Percentiles rank a stretch among this genome's conserved stretches.
Conservation (phyloP, 441 rosid genomes). For the Kokia cookei region DNA sequence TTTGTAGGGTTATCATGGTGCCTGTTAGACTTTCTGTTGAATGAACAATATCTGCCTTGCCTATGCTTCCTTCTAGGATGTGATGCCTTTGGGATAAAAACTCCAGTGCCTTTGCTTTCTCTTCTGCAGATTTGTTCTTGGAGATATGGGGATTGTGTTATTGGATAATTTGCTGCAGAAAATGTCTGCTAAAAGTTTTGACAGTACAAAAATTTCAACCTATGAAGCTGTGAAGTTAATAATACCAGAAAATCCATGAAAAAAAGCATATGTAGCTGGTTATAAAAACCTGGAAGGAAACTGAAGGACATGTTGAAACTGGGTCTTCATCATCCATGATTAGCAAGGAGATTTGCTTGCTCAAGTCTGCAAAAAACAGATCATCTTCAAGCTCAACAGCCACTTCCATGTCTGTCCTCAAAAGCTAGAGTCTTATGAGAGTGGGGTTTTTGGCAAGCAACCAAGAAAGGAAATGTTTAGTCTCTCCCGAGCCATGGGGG, state of each 20-base stretch:
- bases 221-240: not conserved
- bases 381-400: conserved; percentile 84
- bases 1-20: conserved; percentile 24
- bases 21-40: conserved; percentile 38
- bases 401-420: conserved; percentile 26
- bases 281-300: conserved; percentile 57
- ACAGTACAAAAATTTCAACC: not conserved
- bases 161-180: conserved; percentile 34
- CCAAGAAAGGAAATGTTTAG: not conserved
- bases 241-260: conserved; percentile 7
- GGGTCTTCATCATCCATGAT: conserved; percentile 82
- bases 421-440: not conserved
- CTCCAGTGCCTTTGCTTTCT: conserved; percentile 89
- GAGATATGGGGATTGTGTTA: conserved; percentile 34
- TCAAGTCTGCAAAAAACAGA: conserved; percentile 77
- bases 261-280: not conserved
- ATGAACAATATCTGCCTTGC: conserved; percentile 48
- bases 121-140: conserved; percentile 45
- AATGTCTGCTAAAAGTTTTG: conserved; percentile 35
- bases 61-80: conserved; percentile 69
- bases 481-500: not conserved
- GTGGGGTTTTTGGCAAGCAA: not conserved
- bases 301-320: conserved; percentile 42
- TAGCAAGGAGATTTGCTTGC: conserved; percentile 85
- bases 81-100: conserved; percentile 73